Percentiles rank a stretch among this genome's conserved stretches.
phyloP scores from a whole-genome alignment of 2,329 filamentous ascomycete genomes.

The Setomelanomma holmii region DNA sequence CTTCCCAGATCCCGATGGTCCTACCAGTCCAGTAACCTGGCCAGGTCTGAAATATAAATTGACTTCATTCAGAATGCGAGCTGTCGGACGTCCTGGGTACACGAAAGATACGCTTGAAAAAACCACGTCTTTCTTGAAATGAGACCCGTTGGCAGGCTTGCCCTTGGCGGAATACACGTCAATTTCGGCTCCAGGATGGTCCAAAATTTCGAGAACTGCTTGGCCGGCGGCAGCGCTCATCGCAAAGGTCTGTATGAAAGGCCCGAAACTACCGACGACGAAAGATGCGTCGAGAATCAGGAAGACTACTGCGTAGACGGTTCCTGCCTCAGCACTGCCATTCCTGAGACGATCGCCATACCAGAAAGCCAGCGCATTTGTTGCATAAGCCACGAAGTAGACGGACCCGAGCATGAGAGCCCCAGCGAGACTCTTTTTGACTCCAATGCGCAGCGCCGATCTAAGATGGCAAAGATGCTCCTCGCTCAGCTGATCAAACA shows the following conservation, averaged over 20 bases:
- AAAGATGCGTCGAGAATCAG: slow-evolving; percentile 70
- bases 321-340: slow-evolving; percentile 52
- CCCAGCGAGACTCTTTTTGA: slow-evolving; percentile 51
- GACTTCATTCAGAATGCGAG: slow-evolving; percentile 49
- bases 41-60: slow-evolving; percentile 47
- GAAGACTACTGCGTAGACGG: slow-evolving; percentile 69
- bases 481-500: slow-evolving; percentile 49
- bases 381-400: slow-evolving; percentile 55
- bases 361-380: slow-evolving; percentile 57
- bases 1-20: slow-evolving; percentile 55
- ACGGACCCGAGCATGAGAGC: slow-evolving; percentile 53
- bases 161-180: slow-evolving; percentile 47
- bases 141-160: slow-evolving; percentile 16
- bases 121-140: slow-evolving; percentile 41
- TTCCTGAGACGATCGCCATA: slow-evolving; percentile 46
- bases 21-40: slow-evolving; percentile 55
- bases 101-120: slow-evolving; percentile 52
- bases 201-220: slow-evolving; percentile 54
- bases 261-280: slow-evolving; percentile 68
- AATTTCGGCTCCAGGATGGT: slow-evolving; percentile 49
- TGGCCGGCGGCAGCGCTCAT: slow-evolving; percentile 61
- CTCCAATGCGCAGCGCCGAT: slow-evolving; percentile 44
- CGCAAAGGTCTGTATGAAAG: slow-evolving; percentile 64
- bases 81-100: slow-evolving; percentile 53
- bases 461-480: slow-evolving; percentile 47